These are phyloP conservation scores for Penicillium sp. DNA, from an alignment of 2,329 filamentous ascomycete species.

Conservation along the genomic window DNA sequence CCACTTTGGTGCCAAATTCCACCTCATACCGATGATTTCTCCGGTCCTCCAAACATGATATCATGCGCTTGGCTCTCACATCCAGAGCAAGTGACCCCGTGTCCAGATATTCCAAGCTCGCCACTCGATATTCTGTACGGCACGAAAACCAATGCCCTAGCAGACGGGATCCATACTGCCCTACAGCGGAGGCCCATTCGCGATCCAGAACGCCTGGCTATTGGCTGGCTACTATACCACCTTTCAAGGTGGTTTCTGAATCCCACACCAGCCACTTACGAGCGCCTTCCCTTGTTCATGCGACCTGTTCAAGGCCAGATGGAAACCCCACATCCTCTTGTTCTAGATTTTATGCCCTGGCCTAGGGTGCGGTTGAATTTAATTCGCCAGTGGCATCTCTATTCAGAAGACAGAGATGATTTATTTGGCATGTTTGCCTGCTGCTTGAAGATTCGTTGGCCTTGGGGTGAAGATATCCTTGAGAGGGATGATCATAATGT, in stretches of 20 bases:
- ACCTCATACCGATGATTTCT: constrained; percentile 19
- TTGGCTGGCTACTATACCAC: constrained; percentile 25
- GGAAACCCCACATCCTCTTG: constrained; percentile 19
- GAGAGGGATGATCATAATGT: constrained; percentile 24
- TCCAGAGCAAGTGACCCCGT: constrained; percentile 21
- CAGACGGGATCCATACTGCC: constrained; percentile 24
- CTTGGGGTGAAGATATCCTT: constrained; percentile 26
- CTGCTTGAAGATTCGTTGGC: constrained; percentile 29
- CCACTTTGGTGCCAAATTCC: constrained; percentile 17
- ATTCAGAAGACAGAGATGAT: constrained; percentile 13
- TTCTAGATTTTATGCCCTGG: constrained; percentile 26
- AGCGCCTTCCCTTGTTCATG: constrained; percentile 19
- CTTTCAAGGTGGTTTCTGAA: constrained; percentile 24
- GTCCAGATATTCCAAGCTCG: constrained; percentile 21
- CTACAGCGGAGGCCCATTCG: constrained; percentile 25
- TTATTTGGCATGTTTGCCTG: constrained; percentile 20
- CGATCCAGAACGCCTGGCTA: constrained; percentile 27
- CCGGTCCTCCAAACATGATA: neutral
- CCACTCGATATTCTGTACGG: constrained; percentile 32
- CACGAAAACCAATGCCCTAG: constrained; percentile 26
- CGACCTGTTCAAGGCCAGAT: constrained; percentile 23
- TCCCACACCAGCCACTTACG: constrained; percentile 24
- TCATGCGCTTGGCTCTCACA: constrained; percentile 20
- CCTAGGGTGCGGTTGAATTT: constrained; percentile 26
- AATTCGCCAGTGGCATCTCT: constrained; percentile 25